phyloP scores from a whole-genome alignment of 1,139 yeast genomes.

The Blastobotrys raffinosifermentans region DNA sequence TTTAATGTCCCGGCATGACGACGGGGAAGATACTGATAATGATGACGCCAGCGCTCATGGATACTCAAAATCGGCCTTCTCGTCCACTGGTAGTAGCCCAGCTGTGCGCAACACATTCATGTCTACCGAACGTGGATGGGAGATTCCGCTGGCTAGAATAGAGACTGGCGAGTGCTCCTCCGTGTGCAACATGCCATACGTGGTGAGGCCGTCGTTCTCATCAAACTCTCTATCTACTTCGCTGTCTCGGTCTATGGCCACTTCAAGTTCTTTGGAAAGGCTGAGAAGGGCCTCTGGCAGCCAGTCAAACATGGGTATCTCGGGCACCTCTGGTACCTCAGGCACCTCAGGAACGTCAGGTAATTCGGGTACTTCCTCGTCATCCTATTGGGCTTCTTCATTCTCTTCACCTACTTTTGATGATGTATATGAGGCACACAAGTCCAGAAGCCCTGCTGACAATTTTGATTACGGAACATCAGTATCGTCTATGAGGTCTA shows the following conservation, averaged over 20 bases:
- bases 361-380: constrained; percentile 8
- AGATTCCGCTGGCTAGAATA: constrained; percentile 18
- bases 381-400: constrained; percentile 7
- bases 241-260: constrained; percentile 1
- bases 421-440: neutral
- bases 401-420: constrained; percentile 6
- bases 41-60: neutral
- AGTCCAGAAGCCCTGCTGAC: neutral
- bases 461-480: neutral
- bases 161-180: constrained; percentile 18
- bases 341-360: constrained; percentile 6
- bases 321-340: neutral
- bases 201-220: constrained; percentile 24
- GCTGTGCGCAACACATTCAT: constrained; percentile 10
- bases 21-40: neutral
- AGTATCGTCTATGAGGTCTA: neutral
- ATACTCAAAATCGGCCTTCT: neutral
- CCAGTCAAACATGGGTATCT: neutral
- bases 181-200: constrained; percentile 24
- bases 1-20: neutral
- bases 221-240: constrained; percentile 16
- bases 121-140: constrained; percentile 24
- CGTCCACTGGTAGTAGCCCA: constrained; percentile 10
- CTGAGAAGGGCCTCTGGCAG: constrained; percentile 10
- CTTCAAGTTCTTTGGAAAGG: constrained; percentile 15